Base-by-base conservation (phyloP, 192 early-diverging fungal genomes). In the Mortierella hygrophila region DNA sequence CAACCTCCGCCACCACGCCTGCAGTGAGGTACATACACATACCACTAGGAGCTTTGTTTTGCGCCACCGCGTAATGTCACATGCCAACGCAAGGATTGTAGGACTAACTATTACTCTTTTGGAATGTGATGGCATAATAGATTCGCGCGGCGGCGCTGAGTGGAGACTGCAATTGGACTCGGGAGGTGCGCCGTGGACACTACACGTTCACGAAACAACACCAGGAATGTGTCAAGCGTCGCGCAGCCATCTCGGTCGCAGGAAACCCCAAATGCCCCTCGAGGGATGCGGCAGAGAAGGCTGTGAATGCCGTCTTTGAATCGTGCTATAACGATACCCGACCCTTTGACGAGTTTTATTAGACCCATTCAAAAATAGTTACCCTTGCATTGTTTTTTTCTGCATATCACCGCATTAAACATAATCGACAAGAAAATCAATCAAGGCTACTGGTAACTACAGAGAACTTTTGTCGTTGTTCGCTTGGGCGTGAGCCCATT, bases 311-410 rank as follows among this genome's bases (percentile, higher is more conserved):
- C 69, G 98, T 98, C 6, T 99, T 97, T 90, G 91, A 96, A 41
- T 94, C 93, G 72, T 99, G 98, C 83, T 98, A 97, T 83, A 94
- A 91, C 16, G 98, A 99, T 83, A 99, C 97, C n/a, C 92, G 94
- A 63, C 98, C 98, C 1, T 99, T 97, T 88, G 97, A 98, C 87
- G 98, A 99, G 89, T 97, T 99, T 78, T 95, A 96, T 81, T 94
- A 91, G 82, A 78, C 18, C 18, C 32, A 44, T 63, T 18, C 16
- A 35, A 35, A 68, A 11, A 26, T 29, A 35, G 15, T 21, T 37
- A 26, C n/a, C 8, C 35, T 68, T 40, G 38, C 38, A 40, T 29
- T 15, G 4, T 6, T 35, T 20, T 37, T 26, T 42, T 38, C 21
- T 49, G 18, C 8, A 70, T 69, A 18, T 49, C 20, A 23, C 46